Percentiles rank a stretch among this genome's conserved stretches.
Conservation (phyloP, 192 early-diverging fungal genomes). For the Geosiphon pyriformis region DNA sequence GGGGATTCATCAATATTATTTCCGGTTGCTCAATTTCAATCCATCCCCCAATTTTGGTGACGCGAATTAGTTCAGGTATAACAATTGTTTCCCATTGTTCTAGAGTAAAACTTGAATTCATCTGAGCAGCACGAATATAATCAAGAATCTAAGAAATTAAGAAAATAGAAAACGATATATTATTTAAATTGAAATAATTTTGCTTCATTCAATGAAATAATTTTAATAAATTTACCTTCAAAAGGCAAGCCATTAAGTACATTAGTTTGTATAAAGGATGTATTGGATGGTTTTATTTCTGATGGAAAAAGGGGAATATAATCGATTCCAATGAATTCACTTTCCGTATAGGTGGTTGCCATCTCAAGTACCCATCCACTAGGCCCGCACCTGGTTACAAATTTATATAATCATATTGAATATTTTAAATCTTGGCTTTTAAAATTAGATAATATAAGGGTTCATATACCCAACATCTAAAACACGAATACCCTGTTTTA, state of each 20-base stretch:
- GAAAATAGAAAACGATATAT: too few species aligned
- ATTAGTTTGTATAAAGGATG: not conserved
- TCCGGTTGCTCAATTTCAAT: not conserved
- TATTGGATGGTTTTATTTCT: not conserved
- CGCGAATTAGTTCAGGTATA: not conserved
- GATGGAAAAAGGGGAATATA: constrained; percentile 1
- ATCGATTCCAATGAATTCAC: constrained; percentile 4
- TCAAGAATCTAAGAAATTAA: too few species aligned
- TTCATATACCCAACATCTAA: not conserved
- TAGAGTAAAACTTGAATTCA: not conserved
- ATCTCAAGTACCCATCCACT: not conserved
- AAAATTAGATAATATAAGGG: too few species aligned
- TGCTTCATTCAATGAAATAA: too few species aligned
- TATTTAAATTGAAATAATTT: too few species aligned
- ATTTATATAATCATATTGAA: too few species aligned
- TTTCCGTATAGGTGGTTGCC: not conserved
- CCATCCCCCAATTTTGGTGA: not conserved
- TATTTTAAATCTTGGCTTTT: too few species aligned
- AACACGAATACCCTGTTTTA: not conserved
- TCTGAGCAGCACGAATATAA: too few species aligned
- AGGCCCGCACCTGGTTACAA: constrained; percentile 1
- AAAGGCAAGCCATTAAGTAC: not conserved
- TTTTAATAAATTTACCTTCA: too few species aligned
- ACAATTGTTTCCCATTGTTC: not conserved
- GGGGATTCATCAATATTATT: not conserved